phyloP scores from a whole-genome alignment of 164 flowering plant species.

The Nelumbo lutea region DNA sequence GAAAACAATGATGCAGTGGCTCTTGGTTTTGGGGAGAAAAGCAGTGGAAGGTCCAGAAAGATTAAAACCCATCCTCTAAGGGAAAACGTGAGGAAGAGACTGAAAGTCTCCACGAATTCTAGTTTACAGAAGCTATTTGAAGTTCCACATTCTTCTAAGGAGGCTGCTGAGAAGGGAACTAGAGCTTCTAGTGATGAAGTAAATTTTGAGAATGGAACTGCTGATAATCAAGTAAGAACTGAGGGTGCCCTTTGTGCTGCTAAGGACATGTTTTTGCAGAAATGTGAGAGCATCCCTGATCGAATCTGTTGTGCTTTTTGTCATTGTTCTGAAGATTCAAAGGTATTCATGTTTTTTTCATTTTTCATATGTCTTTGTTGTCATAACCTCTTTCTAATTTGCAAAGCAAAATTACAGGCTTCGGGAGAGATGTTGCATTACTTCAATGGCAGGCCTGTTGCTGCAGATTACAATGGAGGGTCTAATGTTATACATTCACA shows the following conservation, averaged over 20 bases:
- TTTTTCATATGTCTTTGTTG: not conserved
- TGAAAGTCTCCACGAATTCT: conserved; percentile 21
- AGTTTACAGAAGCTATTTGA: conserved; percentile 12
- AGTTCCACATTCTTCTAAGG: conserved; percentile 7
- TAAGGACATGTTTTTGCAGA: conserved; percentile 27
- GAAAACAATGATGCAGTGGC: not conserved
- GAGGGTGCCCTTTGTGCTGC: conserved; percentile 16
- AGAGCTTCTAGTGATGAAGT: conserved; percentile 8
- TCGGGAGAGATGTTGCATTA: conserved; percentile 78
- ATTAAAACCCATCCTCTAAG: not conserved
- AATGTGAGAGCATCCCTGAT: conserved; percentile 29
- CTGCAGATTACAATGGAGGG: conserved; percentile 41
- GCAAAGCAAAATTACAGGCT: conserved; percentile 38
- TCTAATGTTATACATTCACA: conserved; percentile 62
- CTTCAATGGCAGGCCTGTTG: conserved; percentile 55
- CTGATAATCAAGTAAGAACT: conserved; percentile 8
- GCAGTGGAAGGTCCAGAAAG: not conserved
- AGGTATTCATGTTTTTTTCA: conserved; percentile 34
- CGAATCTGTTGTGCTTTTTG: conserved; percentile 72
- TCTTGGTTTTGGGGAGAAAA: conserved; percentile 4
- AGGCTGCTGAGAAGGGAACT: conserved; percentile 14
- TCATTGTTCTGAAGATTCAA: conserved; percentile 55
- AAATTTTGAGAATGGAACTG: conserved; percentile 8
- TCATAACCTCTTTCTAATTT: conserved; percentile 3
- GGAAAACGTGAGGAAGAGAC: conserved; percentile 16